Percentiles rank a stretch among this genome's conserved stretches.
phyloP scores from a whole-genome alignment of 208 protist species.

The Acanthamoeba rhysodes region DNA sequence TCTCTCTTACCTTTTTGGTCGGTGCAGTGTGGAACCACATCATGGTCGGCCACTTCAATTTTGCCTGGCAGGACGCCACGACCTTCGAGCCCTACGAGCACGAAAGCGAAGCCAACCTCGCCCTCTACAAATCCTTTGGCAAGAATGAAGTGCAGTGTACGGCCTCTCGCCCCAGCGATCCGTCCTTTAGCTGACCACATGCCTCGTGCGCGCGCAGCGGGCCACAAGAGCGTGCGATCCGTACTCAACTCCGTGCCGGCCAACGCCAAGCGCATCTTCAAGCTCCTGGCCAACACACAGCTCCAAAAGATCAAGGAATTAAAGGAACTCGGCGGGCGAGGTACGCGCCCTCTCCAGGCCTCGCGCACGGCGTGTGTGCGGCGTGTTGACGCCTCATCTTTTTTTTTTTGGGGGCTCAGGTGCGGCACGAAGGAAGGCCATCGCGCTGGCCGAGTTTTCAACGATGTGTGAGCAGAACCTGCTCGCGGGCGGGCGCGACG shows the following conservation, averaged over 20 bases:
- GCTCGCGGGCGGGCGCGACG: constrained; percentile 40
- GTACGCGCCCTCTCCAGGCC: background rate
- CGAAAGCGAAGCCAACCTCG: constrained; percentile 52
- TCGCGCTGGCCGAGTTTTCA: constrained; percentile 64
- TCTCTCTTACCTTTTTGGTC: too few species aligned
- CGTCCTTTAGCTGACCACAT: too few species aligned
- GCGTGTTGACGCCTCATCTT: background rate
- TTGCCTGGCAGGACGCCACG: constrained; percentile 28
- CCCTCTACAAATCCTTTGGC: constrained; percentile 61
- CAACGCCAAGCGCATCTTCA: constrained; percentile 64
- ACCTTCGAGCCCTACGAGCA: constrained; percentile 48
- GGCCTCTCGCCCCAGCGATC: too few species aligned
- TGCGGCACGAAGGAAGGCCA: background rate
- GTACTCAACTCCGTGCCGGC: constrained; percentile 20
- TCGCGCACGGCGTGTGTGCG: too few species aligned
- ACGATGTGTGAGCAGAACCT: constrained; percentile 64
- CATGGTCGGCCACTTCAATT: constrained; percentile 70
- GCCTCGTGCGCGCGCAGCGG: background rate
- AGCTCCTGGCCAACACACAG: constrained; percentile 46
- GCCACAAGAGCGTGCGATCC: constrained; percentile 39
- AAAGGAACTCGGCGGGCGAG: background rate
- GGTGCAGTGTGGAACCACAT: constrained; percentile 72
- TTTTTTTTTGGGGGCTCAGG: too few species aligned
- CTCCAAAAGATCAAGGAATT: constrained; percentile 51
- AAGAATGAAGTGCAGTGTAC: constrained; percentile 36